Conservation (phyloP, 2,329 filamentous ascomycete genomes). For the Pseudovirgaria hyperparasitica region DNA sequence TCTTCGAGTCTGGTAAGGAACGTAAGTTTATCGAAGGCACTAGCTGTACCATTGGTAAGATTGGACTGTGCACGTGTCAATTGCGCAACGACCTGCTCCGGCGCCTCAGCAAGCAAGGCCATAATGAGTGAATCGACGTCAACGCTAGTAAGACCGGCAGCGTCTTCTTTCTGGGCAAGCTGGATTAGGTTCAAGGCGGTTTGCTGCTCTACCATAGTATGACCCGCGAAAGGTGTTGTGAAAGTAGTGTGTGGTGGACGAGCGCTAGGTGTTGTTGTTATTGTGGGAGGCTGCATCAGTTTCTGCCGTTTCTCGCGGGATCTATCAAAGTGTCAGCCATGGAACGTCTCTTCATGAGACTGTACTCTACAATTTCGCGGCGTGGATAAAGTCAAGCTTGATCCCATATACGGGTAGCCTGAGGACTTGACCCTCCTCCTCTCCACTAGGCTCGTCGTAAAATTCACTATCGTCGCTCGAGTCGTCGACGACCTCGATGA, state of each 20-base stretch:
- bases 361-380: too few species aligned
- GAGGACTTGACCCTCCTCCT: constrained; percentile 27
- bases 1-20: too few species aligned
- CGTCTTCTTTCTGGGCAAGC: constrained; percentile 38
- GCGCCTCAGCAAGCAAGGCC: too few species aligned
- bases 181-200: constrained; percentile 51
- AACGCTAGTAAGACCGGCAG: constrained; percentile 34
- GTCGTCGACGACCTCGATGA: constrained; percentile 33
- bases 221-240: constrained; percentile 16
- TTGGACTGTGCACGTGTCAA: too few species aligned
- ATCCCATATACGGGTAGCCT: constrained; percentile 33
- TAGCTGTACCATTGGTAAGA: too few species aligned
- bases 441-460: constrained; percentile 24
- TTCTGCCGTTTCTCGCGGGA: constrained; percentile 25
- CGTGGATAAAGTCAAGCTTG: constrained; percentile 48
- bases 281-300: constrained; percentile 4
- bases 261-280: constrained; percentile 7
- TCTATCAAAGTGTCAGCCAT: constrained; percentile 5
- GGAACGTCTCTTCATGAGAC: constrained; percentile 13
- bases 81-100: too few species aligned
- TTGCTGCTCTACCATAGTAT: constrained; percentile 47
- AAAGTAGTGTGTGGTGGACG: constrained; percentile 8
- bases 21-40: too few species aligned
- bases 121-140: constrained; percentile 38
- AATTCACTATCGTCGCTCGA: constrained; percentile 30